Conservation (phyloP, 352 stramenopile genomes). For the Blastocystis sp. region DNA sequence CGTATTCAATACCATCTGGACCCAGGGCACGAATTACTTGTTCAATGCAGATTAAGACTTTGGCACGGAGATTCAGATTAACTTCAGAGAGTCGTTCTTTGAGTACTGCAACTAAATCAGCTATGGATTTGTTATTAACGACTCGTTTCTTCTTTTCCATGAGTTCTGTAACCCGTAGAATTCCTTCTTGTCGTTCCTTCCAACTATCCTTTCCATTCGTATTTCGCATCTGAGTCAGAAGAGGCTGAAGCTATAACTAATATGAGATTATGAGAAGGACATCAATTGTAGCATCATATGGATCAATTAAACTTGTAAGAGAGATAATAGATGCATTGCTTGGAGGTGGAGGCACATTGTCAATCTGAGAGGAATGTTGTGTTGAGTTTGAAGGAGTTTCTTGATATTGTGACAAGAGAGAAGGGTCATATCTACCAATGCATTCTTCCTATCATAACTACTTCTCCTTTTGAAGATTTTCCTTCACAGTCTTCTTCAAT, state of each 20-base stretch:
- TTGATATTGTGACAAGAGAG: neutral
- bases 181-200: slow-evolving; percentile 17
- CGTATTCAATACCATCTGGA: neutral
- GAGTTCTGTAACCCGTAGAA: neutral
- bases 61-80: slow-evolving; percentile 49
- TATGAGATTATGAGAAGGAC: neutral
- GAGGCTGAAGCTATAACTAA: neutral
- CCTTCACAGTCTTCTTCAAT: slow-evolving; percentile 40
- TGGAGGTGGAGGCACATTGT: neutral
- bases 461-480: neutral
- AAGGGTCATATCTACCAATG: neutral
- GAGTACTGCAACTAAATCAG: neutral
- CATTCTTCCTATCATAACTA: neutral
- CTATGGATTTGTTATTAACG: neutral
- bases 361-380: neutral
- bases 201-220: slow-evolving; percentile 47
- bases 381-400: neutral
- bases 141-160: neutral
- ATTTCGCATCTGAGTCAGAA: neutral
- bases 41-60: slow-evolving; percentile 19
- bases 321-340: neutral
- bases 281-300: slow-evolving; percentile 21
- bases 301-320: neutral
- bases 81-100: slow-evolving; percentile 37
- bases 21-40: neutral